phyloP scores from a whole-genome alignment of 345 rosid genomes.

The Gossypium herbaceum region DNA sequence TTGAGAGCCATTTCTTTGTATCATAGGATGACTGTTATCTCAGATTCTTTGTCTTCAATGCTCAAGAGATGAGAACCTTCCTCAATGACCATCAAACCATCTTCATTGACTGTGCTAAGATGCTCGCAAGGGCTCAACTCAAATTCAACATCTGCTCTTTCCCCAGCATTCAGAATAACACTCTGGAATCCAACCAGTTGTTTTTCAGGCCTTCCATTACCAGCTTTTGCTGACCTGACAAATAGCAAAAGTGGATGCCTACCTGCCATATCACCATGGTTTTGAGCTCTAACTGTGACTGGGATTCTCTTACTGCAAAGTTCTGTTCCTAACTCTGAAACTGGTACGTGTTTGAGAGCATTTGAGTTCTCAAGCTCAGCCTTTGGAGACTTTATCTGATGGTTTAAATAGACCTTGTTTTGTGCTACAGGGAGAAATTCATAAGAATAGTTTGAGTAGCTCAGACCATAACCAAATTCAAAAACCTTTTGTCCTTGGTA shows the following conservation, averaged over 20 bases:
- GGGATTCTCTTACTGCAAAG: conserved; percentile 30
- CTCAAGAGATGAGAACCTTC: conserved; percentile 50
- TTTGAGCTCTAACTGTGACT: conserved; percentile 38
- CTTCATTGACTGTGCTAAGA: conserved; percentile 44
- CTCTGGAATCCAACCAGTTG: conserved; percentile 49
- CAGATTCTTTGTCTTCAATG: conserved; percentile 44
- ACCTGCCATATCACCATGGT: conserved; percentile 42
- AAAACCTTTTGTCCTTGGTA: conserved; percentile 44
- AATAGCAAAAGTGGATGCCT: conserved; percentile 55
- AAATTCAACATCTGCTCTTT: conserved; percentile 37
- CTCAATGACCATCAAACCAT: conserved; percentile 62
- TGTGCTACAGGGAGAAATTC: conserved; percentile 24
- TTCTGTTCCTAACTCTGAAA: conserved; percentile 37
- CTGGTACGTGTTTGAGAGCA: conserved; percentile 9
- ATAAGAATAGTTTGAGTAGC: conserved; percentile 52
- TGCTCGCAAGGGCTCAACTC: conserved; percentile 40
- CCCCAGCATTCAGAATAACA: conserved; percentile 38
- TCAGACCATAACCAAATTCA: conserved; percentile 52
- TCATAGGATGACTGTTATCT: conserved; percentile 6
- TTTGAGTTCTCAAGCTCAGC: background rate
- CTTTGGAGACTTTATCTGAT: conserved; percentile 7
- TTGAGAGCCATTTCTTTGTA: background rate
- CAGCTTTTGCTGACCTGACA: conserved; percentile 25
- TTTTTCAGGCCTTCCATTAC: conserved; percentile 36
- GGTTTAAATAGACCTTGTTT: conserved; percentile 25